Evolutionary conservation across 352 stramenopile genomes (phyloP), one percentile per base, ranked within the genome.

Genomic region (Phytophthora kernoviae): DNA sequence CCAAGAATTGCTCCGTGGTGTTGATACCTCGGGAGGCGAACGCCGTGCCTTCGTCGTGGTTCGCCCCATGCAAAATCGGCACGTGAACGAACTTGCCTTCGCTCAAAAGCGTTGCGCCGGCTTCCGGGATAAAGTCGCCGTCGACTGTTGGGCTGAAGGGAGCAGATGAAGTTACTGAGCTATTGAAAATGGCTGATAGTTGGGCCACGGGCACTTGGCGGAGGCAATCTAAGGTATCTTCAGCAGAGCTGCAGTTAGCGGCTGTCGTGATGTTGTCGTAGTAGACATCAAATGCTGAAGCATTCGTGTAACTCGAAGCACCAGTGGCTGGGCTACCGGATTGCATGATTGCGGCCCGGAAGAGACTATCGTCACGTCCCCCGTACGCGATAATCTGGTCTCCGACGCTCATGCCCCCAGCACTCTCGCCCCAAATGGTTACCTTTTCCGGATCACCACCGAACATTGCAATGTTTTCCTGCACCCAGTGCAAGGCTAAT

Each of bases 401-500:
- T 4, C 26, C 36, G 20, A 73, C 59, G 64, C 55, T 61, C 39
- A 11, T 68, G 8, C 56, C 79, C 3, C 91, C 91, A 3, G 87
- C 87, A 51, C 75, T 68, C n/a, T 68, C 52, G 15, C 59, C 59
- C 59, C 59, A 68, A 33, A 68, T 62, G 21, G 59, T 68, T 9
- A 68, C 59, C 20, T 68, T 68, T 17, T 9, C 26, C 14, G 59
- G 14, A 18, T 68, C 59, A 8, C 59, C 59, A 22, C 59, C 59
- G 9, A 68, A 68, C 4, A 45, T 37, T 1, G 34, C 59, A 15
- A 68, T 68, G 32, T 68, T 68, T 26, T 68, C 53, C 4, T 68
- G 44, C 24, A 68, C 53, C 59, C 59, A 68, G 62, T 93, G 76
- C 44, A 96, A 37, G 0, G 79, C 87, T 4, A 90, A 62, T 5